These are phyloP conservation scores for Cladorrhinum sp. DNA, from an alignment of 2,329 filamentous ascomycete genomes.

Conservation along the genomic window DNA sequence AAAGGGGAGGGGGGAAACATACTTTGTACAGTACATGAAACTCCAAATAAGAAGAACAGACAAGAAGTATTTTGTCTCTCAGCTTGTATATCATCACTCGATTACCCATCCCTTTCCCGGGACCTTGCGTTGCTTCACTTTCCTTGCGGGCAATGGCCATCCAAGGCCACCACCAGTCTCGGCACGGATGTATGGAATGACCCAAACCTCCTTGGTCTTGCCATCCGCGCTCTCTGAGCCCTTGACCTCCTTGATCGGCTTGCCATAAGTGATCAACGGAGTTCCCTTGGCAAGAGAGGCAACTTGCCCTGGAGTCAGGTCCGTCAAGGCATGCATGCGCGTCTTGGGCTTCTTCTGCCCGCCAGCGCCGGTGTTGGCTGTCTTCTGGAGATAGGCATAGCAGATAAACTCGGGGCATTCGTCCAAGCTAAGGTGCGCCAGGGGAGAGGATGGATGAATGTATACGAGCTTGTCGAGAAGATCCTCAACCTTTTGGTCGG, in stretches of 20 bases:
- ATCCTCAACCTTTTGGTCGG: slow-evolving; percentile 37
- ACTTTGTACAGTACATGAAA: background rate
- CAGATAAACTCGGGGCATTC: slow-evolving; percentile 86
- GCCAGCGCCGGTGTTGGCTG: slow-evolving; percentile 45
- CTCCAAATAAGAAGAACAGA: background rate
- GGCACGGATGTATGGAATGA: slow-evolving; percentile 72
- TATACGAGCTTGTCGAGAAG: slow-evolving; percentile 68
- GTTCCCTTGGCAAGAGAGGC: slow-evolving; percentile 79
- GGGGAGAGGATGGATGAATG: slow-evolving; percentile 79
- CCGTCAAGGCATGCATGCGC: slow-evolving; percentile 83
- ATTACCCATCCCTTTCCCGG: slow-evolving; percentile 72
- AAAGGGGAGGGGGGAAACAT: background rate
- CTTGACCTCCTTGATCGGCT: slow-evolving; percentile 82
- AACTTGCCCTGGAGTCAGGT: slow-evolving; percentile 72
- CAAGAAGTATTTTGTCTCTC: background rate
- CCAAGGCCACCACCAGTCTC: slow-evolving; percentile 66
- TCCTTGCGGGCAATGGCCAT: slow-evolving; percentile 83
- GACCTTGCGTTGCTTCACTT: slow-evolving; percentile 76
- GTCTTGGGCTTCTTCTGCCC: slow-evolving; percentile 64
- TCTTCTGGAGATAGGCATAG: slow-evolving; percentile 80
- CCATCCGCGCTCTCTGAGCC: slow-evolving; percentile 37
- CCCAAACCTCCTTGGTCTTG: slow-evolving; percentile 70
- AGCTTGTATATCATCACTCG: slow-evolving; percentile 38
- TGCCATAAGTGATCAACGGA: slow-evolving; percentile 77
- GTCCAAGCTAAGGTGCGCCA: slow-evolving; percentile 65